Conservation (phyloP, 306 rosid species). For the Rosa chinensis region DNA sequence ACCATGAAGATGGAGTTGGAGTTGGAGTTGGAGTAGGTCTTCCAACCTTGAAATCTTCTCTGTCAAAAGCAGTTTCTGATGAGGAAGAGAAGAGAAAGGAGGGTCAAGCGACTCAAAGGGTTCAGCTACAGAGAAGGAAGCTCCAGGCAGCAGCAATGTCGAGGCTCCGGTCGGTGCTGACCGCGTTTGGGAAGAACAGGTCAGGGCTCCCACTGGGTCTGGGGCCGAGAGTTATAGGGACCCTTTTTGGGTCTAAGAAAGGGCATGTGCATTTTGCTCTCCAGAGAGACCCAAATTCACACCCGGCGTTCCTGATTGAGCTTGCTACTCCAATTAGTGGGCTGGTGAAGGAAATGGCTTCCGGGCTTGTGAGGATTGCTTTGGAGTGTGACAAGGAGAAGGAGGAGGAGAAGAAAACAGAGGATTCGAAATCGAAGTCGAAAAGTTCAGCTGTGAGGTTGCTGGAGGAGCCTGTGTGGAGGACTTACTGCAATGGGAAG, state of each 20-base stretch:
- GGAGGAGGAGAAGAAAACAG: constrained; percentile 31
- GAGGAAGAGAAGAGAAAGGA: constrained; percentile 38
- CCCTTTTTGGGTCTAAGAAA: constrained; percentile 85
- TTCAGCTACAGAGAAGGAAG: constrained; percentile 48
- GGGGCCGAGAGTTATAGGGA: constrained; percentile 78
- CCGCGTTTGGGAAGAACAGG: constrained; percentile 66
- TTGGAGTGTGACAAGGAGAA: constrained; percentile 79
- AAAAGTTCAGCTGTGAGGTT: constrained; percentile 37
- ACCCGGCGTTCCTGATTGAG: constrained; percentile 85
- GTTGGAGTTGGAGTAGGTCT: constrained; percentile 15
- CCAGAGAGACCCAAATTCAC: constrained; percentile 72
- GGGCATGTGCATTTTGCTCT: constrained; percentile 93
- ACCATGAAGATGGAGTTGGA: neutral
- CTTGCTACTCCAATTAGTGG: constrained; percentile 91
- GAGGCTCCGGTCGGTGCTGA: constrained; percentile 74
- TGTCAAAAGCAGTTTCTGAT: constrained; percentile 30
- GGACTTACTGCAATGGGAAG: constrained; percentile 90
- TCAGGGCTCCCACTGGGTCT: constrained; percentile 55
- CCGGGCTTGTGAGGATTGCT: constrained; percentile 93
- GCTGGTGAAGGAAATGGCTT: constrained; percentile 96
- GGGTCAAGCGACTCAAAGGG: neutral
- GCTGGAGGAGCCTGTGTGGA: constrained; percentile 84
- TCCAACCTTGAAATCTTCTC: constrained; percentile 47
- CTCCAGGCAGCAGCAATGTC: constrained; percentile 70
- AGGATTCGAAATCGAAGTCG: constrained; percentile 6